Conservation (phyloP, 2,329 filamentous ascomycete genomes). For the Atkinsonella texensis region DNA sequence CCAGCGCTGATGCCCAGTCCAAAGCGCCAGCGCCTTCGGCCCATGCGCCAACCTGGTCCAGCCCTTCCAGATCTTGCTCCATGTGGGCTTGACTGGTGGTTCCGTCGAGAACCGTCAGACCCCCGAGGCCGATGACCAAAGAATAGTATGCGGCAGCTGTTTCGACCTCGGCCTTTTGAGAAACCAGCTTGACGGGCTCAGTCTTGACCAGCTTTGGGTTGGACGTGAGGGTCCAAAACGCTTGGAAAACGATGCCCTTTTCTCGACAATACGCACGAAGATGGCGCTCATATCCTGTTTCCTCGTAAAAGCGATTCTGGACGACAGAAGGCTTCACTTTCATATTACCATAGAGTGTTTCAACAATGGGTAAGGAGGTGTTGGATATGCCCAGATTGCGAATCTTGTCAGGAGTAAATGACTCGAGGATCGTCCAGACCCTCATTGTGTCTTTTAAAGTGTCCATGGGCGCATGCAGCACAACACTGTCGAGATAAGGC, state of each 20-base stretch:
- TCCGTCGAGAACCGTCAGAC: constrained; percentile 32
- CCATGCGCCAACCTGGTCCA: constrained; percentile 29
- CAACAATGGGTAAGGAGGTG: constrained; percentile 44
- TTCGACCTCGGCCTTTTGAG: constrained; percentile 24
- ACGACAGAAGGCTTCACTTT: constrained; percentile 43
- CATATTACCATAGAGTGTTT: constrained; percentile 34
- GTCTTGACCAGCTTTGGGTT: constrained; percentile 28
- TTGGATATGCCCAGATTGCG: constrained; percentile 67
- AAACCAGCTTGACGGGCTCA: constrained; percentile 37
- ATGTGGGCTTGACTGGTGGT: constrained; percentile 35
- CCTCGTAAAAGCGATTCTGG: constrained; percentile 61
- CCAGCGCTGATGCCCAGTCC: constrained; percentile 36
- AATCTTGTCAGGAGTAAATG: constrained; percentile 52
- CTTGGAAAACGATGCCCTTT: constrained; percentile 33
- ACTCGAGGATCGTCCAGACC: constrained; percentile 55
- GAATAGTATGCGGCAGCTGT: constrained; percentile 32
- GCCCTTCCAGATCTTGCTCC: constrained; percentile 34
- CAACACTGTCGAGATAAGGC: constrained; percentile 55
- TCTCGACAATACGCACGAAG: constrained; percentile 41
- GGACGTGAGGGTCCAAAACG: constrained; percentile 42
- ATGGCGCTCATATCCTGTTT: constrained; percentile 45
- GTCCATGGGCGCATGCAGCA: constrained; percentile 54
- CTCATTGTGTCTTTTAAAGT: constrained; percentile 37
- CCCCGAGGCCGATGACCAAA: constrained; percentile 34
- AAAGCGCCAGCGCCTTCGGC: constrained; percentile 29